Evolutionary conservation across 2,329 filamentous ascomycete genomes (phyloP), one percentile per base, ranked within the genome.

Genomic region (Talaromyces verruculosus): DNA sequence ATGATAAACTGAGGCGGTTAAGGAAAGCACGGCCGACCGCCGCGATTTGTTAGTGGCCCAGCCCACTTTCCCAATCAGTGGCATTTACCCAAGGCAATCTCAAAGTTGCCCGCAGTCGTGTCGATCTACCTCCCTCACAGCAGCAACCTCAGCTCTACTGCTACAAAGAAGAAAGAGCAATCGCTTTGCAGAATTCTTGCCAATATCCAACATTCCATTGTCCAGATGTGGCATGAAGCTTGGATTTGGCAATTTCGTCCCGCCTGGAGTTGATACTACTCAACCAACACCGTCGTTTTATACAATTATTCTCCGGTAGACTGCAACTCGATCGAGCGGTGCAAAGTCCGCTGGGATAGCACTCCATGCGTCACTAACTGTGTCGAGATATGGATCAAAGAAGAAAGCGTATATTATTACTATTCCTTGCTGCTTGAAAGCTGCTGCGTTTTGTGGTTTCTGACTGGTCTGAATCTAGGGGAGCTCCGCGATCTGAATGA

Each of bases 401-500:
- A 74, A 78, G 80, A 72, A 84, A 83, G 78, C 80, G 82, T 83
- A 79, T 69, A 76, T 30, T 51, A 19, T 19, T 19, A 4, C 4
- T 11, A 10, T 49, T 37, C 37, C 39, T 51, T 53, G 43, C 49
- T 25, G 19, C 15, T 37, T 25, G 60, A 15, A 53, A 37, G 22
- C 19, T 62, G 0, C 5, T 25, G 25, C 5, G 22, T 30, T 30
- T 51, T 19, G 30, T 35, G 8, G 7, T 61, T 33, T 49, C 58
- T 61, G 51, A 65, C 63, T 22, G 28, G 49, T 60, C 55, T 41
- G 25, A 61, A 64, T 70, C 51, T 76, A 97, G 93, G 92, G 83
- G 91, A 97, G 84, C 85, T 98, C 81, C 91, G 93, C 84, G 87
- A 90, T 81, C 84, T 96, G 74, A 99, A 99, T 79, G 86, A 88